Percentiles rank a stretch among this genome's conserved stretches.
These are phyloP conservation scores for Fraxinus excelsior DNA, from an alignment of 257 asterid species.

Conservation along the genomic window DNA sequence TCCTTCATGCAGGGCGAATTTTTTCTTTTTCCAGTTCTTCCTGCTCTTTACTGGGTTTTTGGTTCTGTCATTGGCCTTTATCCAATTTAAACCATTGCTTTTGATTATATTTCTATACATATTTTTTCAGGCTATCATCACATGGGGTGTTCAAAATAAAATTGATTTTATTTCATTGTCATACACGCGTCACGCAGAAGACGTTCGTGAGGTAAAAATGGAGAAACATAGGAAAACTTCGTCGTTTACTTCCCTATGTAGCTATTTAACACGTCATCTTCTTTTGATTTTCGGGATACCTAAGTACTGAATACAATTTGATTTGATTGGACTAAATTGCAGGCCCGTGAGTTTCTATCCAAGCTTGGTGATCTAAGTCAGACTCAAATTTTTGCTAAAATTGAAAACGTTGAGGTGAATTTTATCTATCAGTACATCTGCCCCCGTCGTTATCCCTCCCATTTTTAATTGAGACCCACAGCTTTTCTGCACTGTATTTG, in stretches of 20 bases:
- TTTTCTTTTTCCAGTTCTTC: not conserved
- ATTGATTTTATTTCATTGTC: constrained; percentile 82
- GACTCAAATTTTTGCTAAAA: constrained; percentile 89
- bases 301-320: constrained; percentile 10
- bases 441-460: not conserved
- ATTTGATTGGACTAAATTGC: constrained; percentile 23
- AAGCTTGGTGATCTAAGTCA: constrained; percentile 83
- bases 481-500: not conserved
- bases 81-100: not conserved
- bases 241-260: constrained; percentile 6
- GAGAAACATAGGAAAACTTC: not conserved
- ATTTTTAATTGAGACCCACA: not conserved
- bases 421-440: not conserved
- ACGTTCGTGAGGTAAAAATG: constrained; percentile 69
- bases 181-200: constrained; percentile 83
- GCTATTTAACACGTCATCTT: not conserved
- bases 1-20: not conserved
- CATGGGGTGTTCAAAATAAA: constrained; percentile 86
- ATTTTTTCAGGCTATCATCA: constrained; percentile 61
- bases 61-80: not conserved
- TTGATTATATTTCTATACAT: not conserved
- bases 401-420: constrained; percentile 83
- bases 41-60: not conserved
- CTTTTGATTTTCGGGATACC: not conserved
- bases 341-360: constrained; percentile 84